Evolutionary conservation across 2,329 filamentous ascomycete species (phyloP), one percentile per base, ranked within the genome.

Genomic region (Chrysoporthe austroafricana): DNA sequence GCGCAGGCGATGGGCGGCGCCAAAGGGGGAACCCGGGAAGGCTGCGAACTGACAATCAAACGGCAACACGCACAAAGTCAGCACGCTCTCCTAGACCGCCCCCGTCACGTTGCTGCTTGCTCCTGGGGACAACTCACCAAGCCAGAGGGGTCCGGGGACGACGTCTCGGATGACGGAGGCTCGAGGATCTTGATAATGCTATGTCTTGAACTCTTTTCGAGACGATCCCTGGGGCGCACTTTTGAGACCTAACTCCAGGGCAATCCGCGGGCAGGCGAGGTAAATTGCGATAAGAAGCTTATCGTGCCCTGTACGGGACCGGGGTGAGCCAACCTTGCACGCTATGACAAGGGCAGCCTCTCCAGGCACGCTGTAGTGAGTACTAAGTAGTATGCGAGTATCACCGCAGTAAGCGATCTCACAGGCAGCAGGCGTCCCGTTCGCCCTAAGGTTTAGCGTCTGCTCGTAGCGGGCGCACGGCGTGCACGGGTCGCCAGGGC

Each of bases 11-110:
- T 61, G 59, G 44, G 42, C 26, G 21, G 36, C 43, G 54, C 54
- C 54, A 32, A 16, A 50, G 54, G 44, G 48, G 62, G 50, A 21
- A 36, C 14, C 26, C 44, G 39, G 62, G 62, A 44, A 56, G 50
- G 62, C 62, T 56, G 36, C 52, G 63, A 60, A 48, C 62, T 64
- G 62, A 46, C 54, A 44, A 39, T 13, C 50, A 21, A 48, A n/a
- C 26, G 52, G 62, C 52, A 58, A 54, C 54, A 60, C 43, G 11
- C n/a, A 58, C 34, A 60, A 60, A 43, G 63, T 65, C 63, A 65
- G 56, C 63, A 42, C 48, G 54, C 43, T 60, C 54, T 65, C 21
- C 21, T 16, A 4, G 36, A n/a, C 14, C 9, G 52, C 39, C 39
- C 60, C 36, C 14, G 18, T 8, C 18, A 39, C 54, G 14, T 13